Conservation (phyloP, 768 basidiomycete genomes). For the Mycena amicta region DNA sequence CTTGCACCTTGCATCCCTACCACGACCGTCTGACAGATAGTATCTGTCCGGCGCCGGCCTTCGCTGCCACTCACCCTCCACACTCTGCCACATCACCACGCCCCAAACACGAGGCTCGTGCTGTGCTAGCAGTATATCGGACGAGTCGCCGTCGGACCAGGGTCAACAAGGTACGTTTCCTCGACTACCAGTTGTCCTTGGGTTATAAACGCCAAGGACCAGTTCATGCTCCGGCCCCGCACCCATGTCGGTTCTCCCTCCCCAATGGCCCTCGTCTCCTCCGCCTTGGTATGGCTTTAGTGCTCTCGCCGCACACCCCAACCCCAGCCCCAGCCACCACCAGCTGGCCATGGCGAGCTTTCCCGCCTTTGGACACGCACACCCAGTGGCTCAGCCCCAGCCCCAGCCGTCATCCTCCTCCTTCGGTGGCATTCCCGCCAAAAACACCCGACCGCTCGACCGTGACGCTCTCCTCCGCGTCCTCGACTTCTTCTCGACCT, state of each 20-base stretch:
- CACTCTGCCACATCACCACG: slow-evolving; percentile 11
- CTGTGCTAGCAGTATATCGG: slow-evolving; percentile 5
- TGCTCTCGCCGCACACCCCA: slow-evolving; percentile 17
- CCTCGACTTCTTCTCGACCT: slow-evolving; percentile 54
- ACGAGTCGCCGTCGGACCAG: neutral
- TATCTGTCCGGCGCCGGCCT: neutral
- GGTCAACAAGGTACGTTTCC: neutral
- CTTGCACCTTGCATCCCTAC: neutral
- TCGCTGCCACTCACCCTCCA: neutral
- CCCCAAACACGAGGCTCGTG: slow-evolving; percentile 17
- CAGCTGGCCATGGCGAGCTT: slow-evolving; percentile 5
- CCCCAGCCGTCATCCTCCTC: slow-evolving; percentile 6
- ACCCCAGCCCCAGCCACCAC: slow-evolving; percentile 1
- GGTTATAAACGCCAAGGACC: neutral
- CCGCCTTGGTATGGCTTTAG: slow-evolving; percentile 13
- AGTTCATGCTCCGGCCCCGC: slow-evolving; percentile 5
- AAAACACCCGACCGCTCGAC: slow-evolving; percentile 43
- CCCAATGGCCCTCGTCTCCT: slow-evolving; percentile 13
- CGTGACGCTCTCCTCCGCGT: slow-evolving; percentile 46
- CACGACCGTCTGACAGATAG: neutral
- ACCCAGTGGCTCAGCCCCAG: neutral
- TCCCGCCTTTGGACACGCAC: slow-evolving; percentile 9
- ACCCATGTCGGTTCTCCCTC: slow-evolving; percentile 21
- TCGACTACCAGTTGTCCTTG: neutral
- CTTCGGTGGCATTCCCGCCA: slow-evolving; percentile 25